phyloP scores from a whole-genome alignment of 2,329 filamentous ascomycete genomes.

The Stachybotrys elegans region DNA sequence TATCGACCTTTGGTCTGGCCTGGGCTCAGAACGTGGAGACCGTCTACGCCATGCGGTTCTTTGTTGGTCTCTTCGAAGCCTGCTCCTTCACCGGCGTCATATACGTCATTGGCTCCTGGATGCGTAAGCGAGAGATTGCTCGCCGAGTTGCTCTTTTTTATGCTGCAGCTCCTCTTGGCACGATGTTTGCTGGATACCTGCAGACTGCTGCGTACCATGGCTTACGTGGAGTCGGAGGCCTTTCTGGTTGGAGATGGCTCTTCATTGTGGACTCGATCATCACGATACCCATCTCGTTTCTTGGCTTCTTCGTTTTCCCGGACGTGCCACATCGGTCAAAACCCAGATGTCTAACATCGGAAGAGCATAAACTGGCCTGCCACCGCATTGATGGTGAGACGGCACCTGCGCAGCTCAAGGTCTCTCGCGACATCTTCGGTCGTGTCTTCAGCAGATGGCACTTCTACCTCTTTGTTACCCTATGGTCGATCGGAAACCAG shows the following conservation, averaged over 20 bases:
- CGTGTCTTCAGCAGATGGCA: constrained; percentile 33
- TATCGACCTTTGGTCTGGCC: constrained; percentile 22
- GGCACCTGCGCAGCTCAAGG: constrained; percentile 21
- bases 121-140: constrained; percentile 30
- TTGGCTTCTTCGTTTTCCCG: constrained; percentile 32
- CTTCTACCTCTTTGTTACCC: constrained; percentile 30
- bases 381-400: constrained; percentile 20
- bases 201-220: constrained; percentile 51
- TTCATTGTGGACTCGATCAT: constrained; percentile 58
- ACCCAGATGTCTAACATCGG: constrained; percentile 23
- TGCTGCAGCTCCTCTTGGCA: constrained; percentile 42
- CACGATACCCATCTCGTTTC: constrained; percentile 47
- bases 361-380: constrained; percentile 24
- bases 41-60: constrained; percentile 28
- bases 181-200: constrained; percentile 47
- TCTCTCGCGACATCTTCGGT: constrained; percentile 28
- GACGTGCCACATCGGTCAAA: constrained; percentile 23
- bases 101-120: constrained; percentile 31
- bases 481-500: constrained; percentile 33
- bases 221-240: constrained; percentile 41
- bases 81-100: constrained; percentile 22
- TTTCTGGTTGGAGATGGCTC: constrained; percentile 35
- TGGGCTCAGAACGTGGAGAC: constrained; percentile 25
- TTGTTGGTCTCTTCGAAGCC: constrained; percentile 26
- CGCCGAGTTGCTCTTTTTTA: constrained; percentile 46